A percentile compares a stretch with the other conserved stretches of the same genome.
Conservation (phyloP, 768 basidiomycete species). For the Tulasnella sp. region DNA sequence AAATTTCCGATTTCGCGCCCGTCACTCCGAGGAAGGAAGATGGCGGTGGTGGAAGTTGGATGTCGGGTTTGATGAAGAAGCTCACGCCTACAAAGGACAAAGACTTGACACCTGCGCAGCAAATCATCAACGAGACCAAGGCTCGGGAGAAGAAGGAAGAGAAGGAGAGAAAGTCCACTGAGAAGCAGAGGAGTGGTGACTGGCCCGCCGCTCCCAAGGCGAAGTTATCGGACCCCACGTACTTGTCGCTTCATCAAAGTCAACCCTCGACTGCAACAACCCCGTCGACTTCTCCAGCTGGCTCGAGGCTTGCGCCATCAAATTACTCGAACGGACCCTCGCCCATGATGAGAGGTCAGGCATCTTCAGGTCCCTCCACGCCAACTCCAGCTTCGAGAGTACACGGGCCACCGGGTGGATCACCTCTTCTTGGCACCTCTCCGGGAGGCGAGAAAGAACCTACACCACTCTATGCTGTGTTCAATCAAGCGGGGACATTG, state of each 20-base stretch:
- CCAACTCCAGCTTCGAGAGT: conserved; percentile 9
- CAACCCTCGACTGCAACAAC: conserved; percentile 57
- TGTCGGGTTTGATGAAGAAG: conserved; percentile 60
- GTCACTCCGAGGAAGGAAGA: conserved; percentile 15
- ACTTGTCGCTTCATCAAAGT: conserved; percentile 39
- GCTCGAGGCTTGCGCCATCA: conserved; percentile 5
- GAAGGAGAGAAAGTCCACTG: conserved; percentile 22
- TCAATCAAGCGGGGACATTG: conserved; percentile 54
- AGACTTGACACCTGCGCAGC: conserved; percentile 70
- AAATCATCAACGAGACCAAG: conserved; percentile 66
- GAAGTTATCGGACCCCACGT: conserved; percentile 50
- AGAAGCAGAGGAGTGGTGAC: conserved; percentile 27
- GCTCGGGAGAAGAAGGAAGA: conserved; percentile 40
- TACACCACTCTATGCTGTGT: conserved; percentile 69
- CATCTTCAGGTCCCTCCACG: conserved; percentile 27
- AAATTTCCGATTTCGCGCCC: not conserved
- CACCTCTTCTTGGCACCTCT: conserved; percentile 6
- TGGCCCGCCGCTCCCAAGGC: conserved; percentile 46
- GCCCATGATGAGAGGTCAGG: conserved; percentile 33
- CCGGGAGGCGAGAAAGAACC: not conserved
- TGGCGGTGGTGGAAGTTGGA: conserved; percentile 41
- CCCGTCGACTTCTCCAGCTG: conserved; percentile 37
- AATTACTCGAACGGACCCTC: not conserved
- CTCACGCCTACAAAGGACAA: conserved; percentile 66
- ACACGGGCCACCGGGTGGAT: conserved; percentile 10